Evolutionary conservation across 2,329 filamentous ascomycete species (phyloP), one percentile per base, ranked within the genome.

Genomic region (Cladophialophora bantiana): DNA sequence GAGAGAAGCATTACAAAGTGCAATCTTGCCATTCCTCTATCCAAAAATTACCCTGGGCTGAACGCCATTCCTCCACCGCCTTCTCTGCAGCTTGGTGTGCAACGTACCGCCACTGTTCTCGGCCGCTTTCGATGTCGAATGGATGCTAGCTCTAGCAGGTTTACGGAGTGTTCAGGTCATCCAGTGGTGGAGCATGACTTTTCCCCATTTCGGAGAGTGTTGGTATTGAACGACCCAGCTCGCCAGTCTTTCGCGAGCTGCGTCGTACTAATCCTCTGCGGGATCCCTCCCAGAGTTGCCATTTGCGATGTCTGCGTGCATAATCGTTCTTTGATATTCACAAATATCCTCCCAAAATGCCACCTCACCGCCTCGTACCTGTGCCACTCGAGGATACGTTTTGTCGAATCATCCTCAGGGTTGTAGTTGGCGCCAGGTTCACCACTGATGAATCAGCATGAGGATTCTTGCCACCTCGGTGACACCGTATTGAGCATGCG

Each of bases 381-480:
- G 45, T 20, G 18, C 9, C 6, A 20, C 9, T 12, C 26, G 18
- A 20, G 42, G 18, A 4, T 10, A 48, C 45, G 10, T 20, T 48
- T 48, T 48, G 31, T 26, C 34, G 52, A 12, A 26, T 12, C 20
- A 15, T 34, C 50, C 52, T 34, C 34, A n/a, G 3, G 31, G 20
- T 35, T 1, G 31, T n/a, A 35, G 12, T 10, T 35, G 12, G 52
- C 34, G 52, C 34, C 52, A n/a, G 34, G 31, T 35, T 6, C 34
- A 9, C n/a, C 59, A 32, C 20, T 13, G 34, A 38, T 61, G 48
- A 54, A 20, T 61, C 48, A 61, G 59, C 59, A 42, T n/a, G 9
- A 26, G 20, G 13, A 42, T 15, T n/a, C 10, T 42, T n/a, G 38
- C 12, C 15, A 42, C 38, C 32, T 36, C 26, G 26, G 26, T 35